Conservation (phyloP, 1,284 basidiomycete genomes). For the Polyporus tsugae region DNA sequence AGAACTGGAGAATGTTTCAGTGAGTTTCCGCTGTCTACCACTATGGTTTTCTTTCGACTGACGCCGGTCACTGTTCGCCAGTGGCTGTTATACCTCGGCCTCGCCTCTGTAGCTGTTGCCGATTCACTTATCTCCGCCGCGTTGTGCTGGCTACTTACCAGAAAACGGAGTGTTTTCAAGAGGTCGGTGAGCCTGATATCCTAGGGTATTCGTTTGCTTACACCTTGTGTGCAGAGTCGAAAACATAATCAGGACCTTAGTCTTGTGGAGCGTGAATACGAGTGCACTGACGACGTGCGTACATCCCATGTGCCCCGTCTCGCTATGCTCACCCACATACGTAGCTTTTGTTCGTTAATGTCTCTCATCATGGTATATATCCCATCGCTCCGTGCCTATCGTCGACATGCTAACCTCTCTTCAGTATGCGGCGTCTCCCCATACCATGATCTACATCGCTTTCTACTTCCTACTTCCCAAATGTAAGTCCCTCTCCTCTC, state of each 20-base stretch:
- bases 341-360: not conserved
- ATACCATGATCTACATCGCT: constrained; percentile 48
- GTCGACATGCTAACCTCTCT: not conserved
- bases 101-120: not conserved
- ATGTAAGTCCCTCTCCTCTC: constrained; percentile 34
- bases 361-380: constrained; percentile 43
- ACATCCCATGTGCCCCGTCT: not conserved
- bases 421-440: constrained; percentile 48
- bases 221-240: constrained; percentile 13
- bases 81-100: constrained; percentile 8
- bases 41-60: not conserved
- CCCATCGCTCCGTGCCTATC: not conserved
- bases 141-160: constrained; percentile 3
- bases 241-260: constrained; percentile 20
- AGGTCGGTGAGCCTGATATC: not conserved
- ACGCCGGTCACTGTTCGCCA: not conserved
- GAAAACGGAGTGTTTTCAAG: constrained; percentile 7
- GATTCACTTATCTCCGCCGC: constrained; percentile 2
- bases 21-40: not conserved
- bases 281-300: constrained; percentile 26
- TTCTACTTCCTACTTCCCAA: constrained; percentile 50
- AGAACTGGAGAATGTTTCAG: not conserved
- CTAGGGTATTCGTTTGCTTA: not conserved
- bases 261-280: constrained; percentile 26
- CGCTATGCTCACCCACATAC: not conserved